Percentiles rank a stretch among this genome's conserved stretches.
These are phyloP conservation scores for Thermochaetoides thermophila DNA, from an alignment of 495 filamentous ascomycete species.

Conservation along the genomic window DNA sequence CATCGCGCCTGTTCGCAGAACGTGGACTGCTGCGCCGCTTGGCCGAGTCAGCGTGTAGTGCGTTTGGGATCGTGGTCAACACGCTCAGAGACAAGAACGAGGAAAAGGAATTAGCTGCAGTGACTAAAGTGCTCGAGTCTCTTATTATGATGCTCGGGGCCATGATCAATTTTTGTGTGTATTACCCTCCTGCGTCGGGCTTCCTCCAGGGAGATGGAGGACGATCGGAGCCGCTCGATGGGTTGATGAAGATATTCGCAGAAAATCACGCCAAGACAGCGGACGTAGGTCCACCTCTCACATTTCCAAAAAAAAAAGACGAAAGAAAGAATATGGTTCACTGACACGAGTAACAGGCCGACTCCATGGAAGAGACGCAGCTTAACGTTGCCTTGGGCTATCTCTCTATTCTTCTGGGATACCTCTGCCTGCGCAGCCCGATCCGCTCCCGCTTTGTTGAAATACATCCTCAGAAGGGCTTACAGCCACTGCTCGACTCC, in stretches of 20 bases:
- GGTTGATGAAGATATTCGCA: constrained; percentile 35
- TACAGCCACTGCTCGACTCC: constrained; percentile 54
- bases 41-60: constrained; percentile 24
- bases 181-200: constrained; percentile 39
- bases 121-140: constrained; percentile 40
- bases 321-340: constrained; percentile 5
- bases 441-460: constrained; percentile 35
- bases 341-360: constrained; percentile 39
- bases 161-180: constrained; percentile 81
- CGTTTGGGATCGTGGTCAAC: constrained; percentile 30
- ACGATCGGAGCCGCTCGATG: constrained; percentile 31
- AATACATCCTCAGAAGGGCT: constrained; percentile 41
- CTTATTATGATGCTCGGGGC: constrained; percentile 69
- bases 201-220: no score
- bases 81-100: no score
- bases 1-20: constrained; percentile 51
- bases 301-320: constrained; percentile 28
- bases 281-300: constrained; percentile 32
- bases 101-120: constrained; percentile 18
- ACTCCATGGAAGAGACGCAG: constrained; percentile 69
- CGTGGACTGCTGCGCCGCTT: constrained; percentile 42
- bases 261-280: constrained; percentile 34
- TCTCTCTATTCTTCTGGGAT: constrained; percentile 69
- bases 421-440: constrained; percentile 48
- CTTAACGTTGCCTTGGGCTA: constrained; percentile 86